Conservation (phyloP, 2,329 filamentous ascomycete species). For the Penicillium capsulatum region DNA sequence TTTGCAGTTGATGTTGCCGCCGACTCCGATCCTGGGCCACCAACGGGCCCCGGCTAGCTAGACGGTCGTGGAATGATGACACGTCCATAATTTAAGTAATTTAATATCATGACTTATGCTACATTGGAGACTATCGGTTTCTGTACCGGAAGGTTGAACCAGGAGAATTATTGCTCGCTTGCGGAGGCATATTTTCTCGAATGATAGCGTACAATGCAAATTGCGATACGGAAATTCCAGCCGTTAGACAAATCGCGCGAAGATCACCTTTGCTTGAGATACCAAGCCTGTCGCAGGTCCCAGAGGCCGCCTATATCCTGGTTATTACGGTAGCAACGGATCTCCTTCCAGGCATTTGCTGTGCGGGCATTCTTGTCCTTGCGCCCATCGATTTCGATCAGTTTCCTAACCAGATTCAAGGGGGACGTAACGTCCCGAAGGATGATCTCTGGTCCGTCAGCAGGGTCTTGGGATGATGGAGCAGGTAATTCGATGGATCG, state of each 20-base stretch:
- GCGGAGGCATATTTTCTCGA: too few species aligned
- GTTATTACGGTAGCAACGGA: conserved; percentile 43
- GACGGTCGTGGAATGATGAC: background rate
- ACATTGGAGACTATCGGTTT: too few species aligned
- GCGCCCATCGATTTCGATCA: conserved; percentile 42
- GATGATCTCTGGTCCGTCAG: conserved; percentile 19
- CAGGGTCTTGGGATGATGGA: background rate
- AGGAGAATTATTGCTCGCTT: too few species aligned
- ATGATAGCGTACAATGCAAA: too few species aligned
- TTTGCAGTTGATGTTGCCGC: conserved; percentile 64
- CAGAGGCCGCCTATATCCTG: conserved; percentile 46
- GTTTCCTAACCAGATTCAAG: conserved; percentile 28
- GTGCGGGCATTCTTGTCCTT: conserved; percentile 24
- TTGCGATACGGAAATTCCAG: too few species aligned
- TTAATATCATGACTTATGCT: too few species aligned
- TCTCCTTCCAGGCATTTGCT: conserved; percentile 43
- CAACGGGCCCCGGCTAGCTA: background rate
- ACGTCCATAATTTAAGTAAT: too few species aligned
- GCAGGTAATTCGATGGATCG: background rate
- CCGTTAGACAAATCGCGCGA: background rate
- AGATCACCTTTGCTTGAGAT: conserved; percentile 21
- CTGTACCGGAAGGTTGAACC: too few species aligned
- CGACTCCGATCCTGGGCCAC: conserved; percentile 26
- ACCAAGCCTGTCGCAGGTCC: conserved; percentile 43
- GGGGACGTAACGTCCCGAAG: conserved; percentile 30